Conservation (phyloP, 176 grass and related monocot genomes). For the Luzula sylvatica region DNA sequence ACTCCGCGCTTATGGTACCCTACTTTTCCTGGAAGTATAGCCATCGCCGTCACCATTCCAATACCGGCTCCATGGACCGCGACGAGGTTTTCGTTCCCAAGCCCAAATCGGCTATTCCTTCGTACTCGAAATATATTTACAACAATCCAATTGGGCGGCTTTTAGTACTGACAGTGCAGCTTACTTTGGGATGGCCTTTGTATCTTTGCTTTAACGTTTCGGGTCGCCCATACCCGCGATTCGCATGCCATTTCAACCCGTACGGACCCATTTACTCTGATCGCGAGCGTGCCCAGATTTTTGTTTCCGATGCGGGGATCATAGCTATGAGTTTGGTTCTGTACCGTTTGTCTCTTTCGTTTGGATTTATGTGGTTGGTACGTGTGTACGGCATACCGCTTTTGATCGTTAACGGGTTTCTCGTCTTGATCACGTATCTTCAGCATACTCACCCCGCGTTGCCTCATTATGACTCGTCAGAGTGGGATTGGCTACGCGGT, state of each 20-base stretch:
- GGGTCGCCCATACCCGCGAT: constrained; percentile 73
- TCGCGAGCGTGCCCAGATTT: constrained; percentile 60
- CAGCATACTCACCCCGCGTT: constrained; percentile 93
- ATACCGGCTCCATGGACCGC: constrained; percentile 75
- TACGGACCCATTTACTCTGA: constrained; percentile 81
- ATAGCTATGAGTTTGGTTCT: constrained; percentile 18
- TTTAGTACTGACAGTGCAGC: constrained; percentile 39
- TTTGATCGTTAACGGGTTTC: constrained; percentile 72
- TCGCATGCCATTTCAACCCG: constrained; percentile 86
- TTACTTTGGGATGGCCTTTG: constrained; percentile 88
- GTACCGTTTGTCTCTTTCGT: constrained; percentile 29
- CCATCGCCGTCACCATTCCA: constrained; percentile 94
- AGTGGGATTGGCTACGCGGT: constrained; percentile 95
- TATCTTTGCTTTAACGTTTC: constrained; percentile 81
- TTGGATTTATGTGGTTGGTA: constrained; percentile 74
- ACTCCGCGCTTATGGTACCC: constrained; percentile 78
- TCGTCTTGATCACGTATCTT: constrained; percentile 87
- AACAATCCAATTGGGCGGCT: constrained; percentile 63
- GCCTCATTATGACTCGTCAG: constrained; percentile 75
- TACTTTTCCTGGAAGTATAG: constrained; percentile 99
- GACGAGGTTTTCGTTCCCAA: constrained; percentile 97
- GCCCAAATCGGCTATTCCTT: constrained; percentile 33
- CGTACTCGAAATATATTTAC: constrained; percentile 57
- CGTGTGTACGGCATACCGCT: constrained; percentile 64
- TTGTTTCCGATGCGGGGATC: constrained; percentile 62